Percentiles rank a stretch among this genome's conserved stretches.
Conservation (phyloP, 2,329 filamentous ascomycete species). For the Xylariaceae sp. region DNA sequence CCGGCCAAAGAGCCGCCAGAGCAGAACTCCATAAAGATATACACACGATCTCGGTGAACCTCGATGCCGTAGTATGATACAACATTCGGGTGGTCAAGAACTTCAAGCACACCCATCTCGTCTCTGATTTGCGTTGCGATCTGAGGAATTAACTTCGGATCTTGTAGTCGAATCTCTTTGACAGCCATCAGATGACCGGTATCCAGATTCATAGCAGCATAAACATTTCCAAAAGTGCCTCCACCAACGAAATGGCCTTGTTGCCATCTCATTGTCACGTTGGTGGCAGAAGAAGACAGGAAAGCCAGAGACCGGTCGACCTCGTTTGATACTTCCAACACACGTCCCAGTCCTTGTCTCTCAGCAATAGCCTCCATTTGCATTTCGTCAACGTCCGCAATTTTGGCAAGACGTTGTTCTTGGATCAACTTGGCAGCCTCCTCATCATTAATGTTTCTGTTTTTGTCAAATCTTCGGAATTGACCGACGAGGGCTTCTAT, state of each 20-base stretch:
- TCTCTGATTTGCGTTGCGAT: constrained; percentile 93
- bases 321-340: constrained; percentile 91
- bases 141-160: constrained; percentile 91
- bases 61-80: constrained; percentile 98
- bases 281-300: constrained; percentile 88
- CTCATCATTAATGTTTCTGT: constrained; percentile 71
- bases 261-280: constrained; percentile 95
- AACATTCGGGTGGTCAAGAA: constrained; percentile 94
- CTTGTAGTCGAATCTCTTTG: constrained; percentile 95
- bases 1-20: constrained; percentile 88
- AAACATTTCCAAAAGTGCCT: constrained; percentile 95
- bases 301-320: constrained; percentile 92
- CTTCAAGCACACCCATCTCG: constrained; percentile 94
- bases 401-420: constrained; percentile 68
- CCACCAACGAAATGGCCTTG: constrained; percentile 98
- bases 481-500: constrained; percentile 76
- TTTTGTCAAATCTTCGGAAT: constrained; percentile 73
- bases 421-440: constrained; percentile 73
- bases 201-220: constrained; percentile 95
- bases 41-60: constrained; percentile 97
- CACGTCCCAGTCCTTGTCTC: constrained; percentile 80
- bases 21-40: constrained; percentile 99
- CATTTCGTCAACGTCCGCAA: constrained; percentile 72
- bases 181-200: constrained; percentile 96
- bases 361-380: constrained; percentile 79